Evolutionary conservation across 176 grass and related monocot genomes (phyloP), one percentile per base, ranked within the genome.

Genomic region (Pharus latifolius): DNA sequence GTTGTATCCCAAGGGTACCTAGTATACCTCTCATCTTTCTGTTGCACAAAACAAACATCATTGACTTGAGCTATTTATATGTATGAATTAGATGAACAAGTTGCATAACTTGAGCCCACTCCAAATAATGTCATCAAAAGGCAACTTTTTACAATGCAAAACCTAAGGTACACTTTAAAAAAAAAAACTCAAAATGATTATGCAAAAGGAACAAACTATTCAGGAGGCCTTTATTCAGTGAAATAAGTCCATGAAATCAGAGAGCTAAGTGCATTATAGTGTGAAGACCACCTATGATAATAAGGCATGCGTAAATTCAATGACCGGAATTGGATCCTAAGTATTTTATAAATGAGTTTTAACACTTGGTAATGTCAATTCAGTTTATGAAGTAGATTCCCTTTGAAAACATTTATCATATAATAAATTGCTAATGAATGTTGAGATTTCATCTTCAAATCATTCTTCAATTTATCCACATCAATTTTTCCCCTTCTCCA

Each of bases 131-230:
- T 53, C 4, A 10, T 58, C 33, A 18, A 56, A 83, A 58, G 2
- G 4, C 55, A 23, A 63, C 60, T 1, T 41, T 41, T 16, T 26
- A 10, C 9, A 69, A 57, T 32, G 53, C 17, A 30, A 40, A 3
- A 24, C 49, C 57, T 50, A 24, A 60, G 28, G 14, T 13, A 7
- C 34, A 35, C 17, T 26, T 35, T n/a, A n/a, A n/a, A n/a, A n/a
- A 23, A 58, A 51, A 0, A 20, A 45, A 70, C 34, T 1, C 38
- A 25, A 57, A 15, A 37, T 37, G 63, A 32, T 12, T 69, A 16
- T 20, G 79, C 13, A 65, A n/a, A 53, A 19, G 56, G 79, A 64
- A 48, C 24, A 74, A 68, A 35, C 27, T 25, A 40, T 38, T 68
- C 33, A 59, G 19, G 20, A 74, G 17, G 29, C 20, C 13, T 35